phyloP scores from a whole-genome alignment of 306 rosid species.

The Gastrolobium villosum region DNA sequence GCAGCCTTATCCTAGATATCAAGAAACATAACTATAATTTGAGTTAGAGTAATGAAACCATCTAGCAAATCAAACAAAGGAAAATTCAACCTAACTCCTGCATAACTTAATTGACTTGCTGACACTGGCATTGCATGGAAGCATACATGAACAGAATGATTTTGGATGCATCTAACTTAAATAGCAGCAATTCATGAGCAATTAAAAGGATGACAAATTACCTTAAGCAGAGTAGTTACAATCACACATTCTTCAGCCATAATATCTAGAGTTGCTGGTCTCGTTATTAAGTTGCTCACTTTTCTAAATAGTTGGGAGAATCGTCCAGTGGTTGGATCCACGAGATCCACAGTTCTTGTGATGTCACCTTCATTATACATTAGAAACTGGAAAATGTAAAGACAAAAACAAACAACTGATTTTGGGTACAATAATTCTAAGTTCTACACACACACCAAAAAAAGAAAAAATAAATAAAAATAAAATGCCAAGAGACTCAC shows the following conservation, averaged over 20 bases:
- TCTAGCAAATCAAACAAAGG: constrained; percentile 23
- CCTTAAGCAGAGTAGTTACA: constrained; percentile 71
- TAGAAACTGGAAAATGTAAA: constrained; percentile 61
- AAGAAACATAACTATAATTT: constrained; percentile 40
- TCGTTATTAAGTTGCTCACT: constrained; percentile 54
- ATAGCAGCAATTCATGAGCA: constrained; percentile 11
- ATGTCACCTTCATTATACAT: constrained; percentile 85
- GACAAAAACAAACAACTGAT: constrained; percentile 8
- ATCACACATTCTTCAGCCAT: constrained; percentile 60
- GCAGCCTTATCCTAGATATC: constrained; percentile 71
- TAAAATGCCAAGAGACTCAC: constrained; percentile 46
- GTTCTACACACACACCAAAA: not conserved
- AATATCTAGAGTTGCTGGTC: constrained; percentile 48
- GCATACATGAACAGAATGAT: not conserved
- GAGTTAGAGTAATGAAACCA: constrained; percentile 21
- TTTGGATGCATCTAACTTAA: constrained; percentile 1
- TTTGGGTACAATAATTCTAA: not conserved
- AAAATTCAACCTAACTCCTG: constrained; percentile 26
- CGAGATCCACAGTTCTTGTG: constrained; percentile 60
- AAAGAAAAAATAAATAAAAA: not conserved
- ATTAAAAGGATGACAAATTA: constrained; percentile 28
- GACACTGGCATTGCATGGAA: not conserved
- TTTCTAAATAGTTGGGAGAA: constrained; percentile 60
- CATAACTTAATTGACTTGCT: constrained; percentile 36
- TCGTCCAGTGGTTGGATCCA: constrained; percentile 69